phyloP scores from a whole-genome alignment of 192 early-diverging fungal species.

The Diversispora epigaea region DNA sequence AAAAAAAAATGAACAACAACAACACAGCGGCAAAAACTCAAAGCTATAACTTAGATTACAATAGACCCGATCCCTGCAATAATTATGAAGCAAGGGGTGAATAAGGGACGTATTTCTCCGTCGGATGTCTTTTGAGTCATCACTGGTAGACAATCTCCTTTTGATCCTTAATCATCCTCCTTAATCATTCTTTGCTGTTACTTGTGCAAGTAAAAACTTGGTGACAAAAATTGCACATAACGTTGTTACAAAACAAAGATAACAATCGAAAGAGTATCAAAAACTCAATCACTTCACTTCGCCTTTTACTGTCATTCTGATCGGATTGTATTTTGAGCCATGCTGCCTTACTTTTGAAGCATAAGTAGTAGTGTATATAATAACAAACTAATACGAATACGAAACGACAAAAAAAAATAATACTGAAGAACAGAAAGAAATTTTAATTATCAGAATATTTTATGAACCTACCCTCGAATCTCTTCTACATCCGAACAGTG shows the following conservation, averaged over 20 bases:
- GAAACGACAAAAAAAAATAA: slow-evolving; percentile 29
- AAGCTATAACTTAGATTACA: slow-evolving; percentile 35
- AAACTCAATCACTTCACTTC: slow-evolving; percentile 1
- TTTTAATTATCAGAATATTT: slow-evolving; percentile 1
- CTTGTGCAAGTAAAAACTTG: slow-evolving; percentile 34
- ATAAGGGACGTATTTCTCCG: slow-evolving; percentile 10
- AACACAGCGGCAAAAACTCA: slow-evolving; percentile 31
- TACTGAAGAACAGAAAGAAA: slow-evolving; percentile 18
- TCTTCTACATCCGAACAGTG: slow-evolving; percentile 48
- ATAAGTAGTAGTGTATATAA: slow-evolving; percentile 9
- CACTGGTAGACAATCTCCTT: slow-evolving; percentile 5
- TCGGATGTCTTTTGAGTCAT: slow-evolving; percentile 7
- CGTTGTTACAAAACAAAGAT: slow-evolving; percentile 3
- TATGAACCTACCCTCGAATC: slow-evolving; percentile 60
- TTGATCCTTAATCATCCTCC: slow-evolving; percentile 2
- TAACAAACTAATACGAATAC: slow-evolving; percentile 17
- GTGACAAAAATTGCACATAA: slow-evolving; percentile 4
- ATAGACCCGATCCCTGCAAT: slow-evolving; percentile 11
- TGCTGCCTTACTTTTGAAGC: slow-evolving; percentile 21
- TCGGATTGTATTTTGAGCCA: slow-evolving; percentile 6
- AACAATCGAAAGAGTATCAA: neutral
- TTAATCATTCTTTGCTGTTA: slow-evolving; percentile 10
- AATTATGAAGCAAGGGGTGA: neutral
- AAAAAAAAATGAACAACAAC: neutral
- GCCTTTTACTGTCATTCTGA: slow-evolving; percentile 15